phyloP scores from a whole-genome alignment of 2,329 filamentous ascomycete genomes.

The Cytospora chrysosperma region DNA sequence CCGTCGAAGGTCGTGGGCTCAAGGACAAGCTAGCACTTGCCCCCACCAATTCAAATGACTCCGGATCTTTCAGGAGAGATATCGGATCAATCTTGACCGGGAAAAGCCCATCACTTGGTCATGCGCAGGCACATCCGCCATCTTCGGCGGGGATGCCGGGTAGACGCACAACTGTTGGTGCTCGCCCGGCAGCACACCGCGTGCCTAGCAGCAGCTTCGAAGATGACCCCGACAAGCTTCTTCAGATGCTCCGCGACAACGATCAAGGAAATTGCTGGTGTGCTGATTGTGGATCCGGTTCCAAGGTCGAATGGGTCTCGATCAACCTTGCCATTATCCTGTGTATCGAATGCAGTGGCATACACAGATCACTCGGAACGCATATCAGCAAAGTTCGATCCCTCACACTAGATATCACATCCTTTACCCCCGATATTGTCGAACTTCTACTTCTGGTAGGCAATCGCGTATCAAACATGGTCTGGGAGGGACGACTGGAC shows the following conservation, averaged over 20 bases:
- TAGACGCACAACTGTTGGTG: conserved; percentile 87
- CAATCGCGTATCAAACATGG: conserved; percentile 92
- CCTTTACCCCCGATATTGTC: conserved; percentile 95
- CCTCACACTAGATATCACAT: conserved; percentile 90
- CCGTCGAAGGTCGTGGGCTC: conserved; percentile 77
- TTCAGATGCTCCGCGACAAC: conserved; percentile 83
- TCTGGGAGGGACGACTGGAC: conserved; percentile 90
- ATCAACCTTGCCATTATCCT: conserved; percentile 96
- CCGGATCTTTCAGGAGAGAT: conserved; percentile 66
- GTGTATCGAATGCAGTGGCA: conserved; percentile 97
- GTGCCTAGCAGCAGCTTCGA: conserved; percentile 65
- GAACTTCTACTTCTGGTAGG: conserved; percentile 89
- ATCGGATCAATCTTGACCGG: conserved; percentile 92
- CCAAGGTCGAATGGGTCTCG: conserved; percentile 97
- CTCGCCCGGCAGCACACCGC: conserved; percentile 64
- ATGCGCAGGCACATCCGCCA: conserved; percentile 48
- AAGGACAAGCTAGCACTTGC: conserved; percentile 49
- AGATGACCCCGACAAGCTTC: conserved; percentile 79
- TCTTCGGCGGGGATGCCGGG: conserved; percentile 61
- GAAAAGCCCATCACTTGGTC: conserved; percentile 73
- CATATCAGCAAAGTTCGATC: conserved; percentile 98
- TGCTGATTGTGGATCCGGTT: conserved; percentile 87
- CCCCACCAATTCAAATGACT: conserved; percentile 45
- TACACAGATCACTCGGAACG: conserved; percentile 92
- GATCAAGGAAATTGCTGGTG: conserved; percentile 94